Evolutionary conservation across 495 filamentous ascomycete species (phyloP).

Genomic region (Aspergillus egyptiacus): DNA sequence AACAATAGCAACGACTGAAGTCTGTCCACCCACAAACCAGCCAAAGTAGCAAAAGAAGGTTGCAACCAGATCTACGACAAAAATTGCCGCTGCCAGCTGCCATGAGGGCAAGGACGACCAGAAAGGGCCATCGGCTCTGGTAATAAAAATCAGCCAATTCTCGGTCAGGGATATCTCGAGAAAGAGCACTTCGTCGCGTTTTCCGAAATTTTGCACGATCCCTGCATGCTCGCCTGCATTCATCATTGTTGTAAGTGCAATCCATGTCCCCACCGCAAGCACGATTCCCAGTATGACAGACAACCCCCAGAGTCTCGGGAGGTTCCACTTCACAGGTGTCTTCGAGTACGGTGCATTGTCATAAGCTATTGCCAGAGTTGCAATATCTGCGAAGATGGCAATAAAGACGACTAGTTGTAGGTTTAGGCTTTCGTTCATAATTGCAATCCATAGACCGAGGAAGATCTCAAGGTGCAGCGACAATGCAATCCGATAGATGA

Average conservation of each 20-base stretch:
- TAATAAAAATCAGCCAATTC: conserved; percentile 97
- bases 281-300: conserved; percentile 75
- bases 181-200: conserved; percentile 76
- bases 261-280: conserved; percentile 77
- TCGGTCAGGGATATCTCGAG: conserved; percentile 85
- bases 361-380: conserved; percentile 88
- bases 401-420: conserved; percentile 86
- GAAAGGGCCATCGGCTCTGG: conserved; percentile 79
- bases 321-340: conserved; percentile 88
- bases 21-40: conserved; percentile 62
- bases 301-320: conserved; percentile 89
- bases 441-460: conserved; percentile 85
- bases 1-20: conserved; percentile 69
- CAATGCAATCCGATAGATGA: conserved; percentile 91
- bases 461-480: conserved; percentile 87
- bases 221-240: conserved; percentile 60
- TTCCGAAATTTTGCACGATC: conserved; percentile 82
- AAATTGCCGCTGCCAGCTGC: conserved; percentile 69
- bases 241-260: conserved; percentile 73
- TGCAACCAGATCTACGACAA: conserved; percentile 74
- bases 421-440: conserved; percentile 76
- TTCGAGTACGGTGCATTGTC: conserved; percentile 86
- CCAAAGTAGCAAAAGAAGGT: conserved; percentile 81
- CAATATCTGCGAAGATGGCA: conserved; percentile 91
- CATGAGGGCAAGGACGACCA: conserved; percentile 80